Percentiles rank a stretch among this genome's conserved stretches.
Conservation (phyloP, 805 yeast genomes). For the Komagataella populi region DNA sequence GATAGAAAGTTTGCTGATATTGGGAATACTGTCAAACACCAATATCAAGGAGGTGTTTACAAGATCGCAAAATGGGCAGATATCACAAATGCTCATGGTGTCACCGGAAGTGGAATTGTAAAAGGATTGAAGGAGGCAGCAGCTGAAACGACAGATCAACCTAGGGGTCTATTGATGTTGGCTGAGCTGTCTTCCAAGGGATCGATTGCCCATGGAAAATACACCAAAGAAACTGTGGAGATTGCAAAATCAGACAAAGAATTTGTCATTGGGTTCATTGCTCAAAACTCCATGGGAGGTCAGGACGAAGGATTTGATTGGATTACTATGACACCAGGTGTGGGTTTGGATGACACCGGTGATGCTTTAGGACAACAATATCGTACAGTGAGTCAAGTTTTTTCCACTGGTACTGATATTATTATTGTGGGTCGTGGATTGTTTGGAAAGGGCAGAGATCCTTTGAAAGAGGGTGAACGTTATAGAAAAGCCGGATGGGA, state of each 20-base stretch:
- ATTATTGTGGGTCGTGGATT: slow-evolving; percentile 98
- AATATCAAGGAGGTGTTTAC: slow-evolving; percentile 82
- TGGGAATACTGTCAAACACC: slow-evolving; percentile 93
- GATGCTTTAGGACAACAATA: slow-evolving; percentile 95
- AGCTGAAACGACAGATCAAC: slow-evolving; percentile 54
- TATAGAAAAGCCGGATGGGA: slow-evolving; percentile 93
- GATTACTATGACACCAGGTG: slow-evolving; percentile 97
- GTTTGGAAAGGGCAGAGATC: slow-evolving; percentile 90
- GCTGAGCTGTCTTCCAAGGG: slow-evolving; percentile 95
- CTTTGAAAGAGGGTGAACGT: slow-evolving; percentile 73
- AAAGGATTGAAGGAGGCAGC: slow-evolving; percentile 56
- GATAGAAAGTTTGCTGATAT: slow-evolving; percentile 98
- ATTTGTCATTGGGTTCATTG: slow-evolving; percentile 94
- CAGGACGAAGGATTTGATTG: slow-evolving; percentile 82
- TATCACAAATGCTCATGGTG: slow-evolving; percentile 95
- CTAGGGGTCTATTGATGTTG: slow-evolving; percentile 85
- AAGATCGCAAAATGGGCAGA: slow-evolving; percentile 91
- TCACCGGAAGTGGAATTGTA: slow-evolving; percentile 91
- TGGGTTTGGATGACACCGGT: slow-evolving; percentile 93
- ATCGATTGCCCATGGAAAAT: slow-evolving; percentile 83
- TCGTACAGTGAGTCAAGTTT: slow-evolving; percentile 79
- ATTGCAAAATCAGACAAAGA: slow-evolving; percentile 74
- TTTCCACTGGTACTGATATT: slow-evolving; percentile 79
- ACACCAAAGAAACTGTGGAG: slow-evolving; percentile 77
- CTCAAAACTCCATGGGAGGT: slow-evolving; percentile 81